Evolutionary conservation across 2,329 filamentous ascomycete genomes (phyloP), one percentile per base, ranked within the genome.

Genomic region (Stenocarpella maydis): DNA sequence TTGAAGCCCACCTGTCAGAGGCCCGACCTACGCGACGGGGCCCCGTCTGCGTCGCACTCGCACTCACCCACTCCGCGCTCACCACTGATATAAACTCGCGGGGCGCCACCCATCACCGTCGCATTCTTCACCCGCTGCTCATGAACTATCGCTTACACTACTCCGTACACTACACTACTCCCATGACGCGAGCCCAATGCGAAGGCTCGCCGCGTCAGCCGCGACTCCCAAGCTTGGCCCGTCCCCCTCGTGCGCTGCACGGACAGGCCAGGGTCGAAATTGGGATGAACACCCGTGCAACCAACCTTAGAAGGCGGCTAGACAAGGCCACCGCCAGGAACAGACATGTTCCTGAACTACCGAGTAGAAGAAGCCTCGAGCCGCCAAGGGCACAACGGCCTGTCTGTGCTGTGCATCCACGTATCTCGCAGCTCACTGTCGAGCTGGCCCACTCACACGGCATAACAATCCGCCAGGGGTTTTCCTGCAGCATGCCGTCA

Each of bases 241-340:
- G 9, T 37, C 12, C 34, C 34, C 34, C 34, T 37, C 12, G 34
- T 37, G 6, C 34, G 7, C 6, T 61, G 41, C 58, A 61, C 47
- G 58, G 58, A 61, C 28, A 47, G 24, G 26, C 58, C 58, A 61
- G 58, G 58, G 58, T 61, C 41, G 58, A 61, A 61, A 47, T 61
- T 61, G 58, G 58, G 58, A 61, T 61, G 58, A 61, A 61, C 58
- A 61, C 14, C 41, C 58, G 43, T 41, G 41, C n/a, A 61, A 17
- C 24, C 58, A 21, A 15, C 26, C 28, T 47, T 34, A 24, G 43
- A n/a, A 34, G 41, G 41, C 58, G 28, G 19, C 58, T 47, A 47
- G 58, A 45, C 12, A 15, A 61, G 47, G 58, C 58, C 58, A 61
- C 58, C 12, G 47, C 58, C 58, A 61, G 41, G 58, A 61, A 61